These are phyloP conservation scores for Daldinia sp. DNA, from an alignment of 2,329 filamentous ascomycete genomes.

Conservation along the genomic window DNA sequence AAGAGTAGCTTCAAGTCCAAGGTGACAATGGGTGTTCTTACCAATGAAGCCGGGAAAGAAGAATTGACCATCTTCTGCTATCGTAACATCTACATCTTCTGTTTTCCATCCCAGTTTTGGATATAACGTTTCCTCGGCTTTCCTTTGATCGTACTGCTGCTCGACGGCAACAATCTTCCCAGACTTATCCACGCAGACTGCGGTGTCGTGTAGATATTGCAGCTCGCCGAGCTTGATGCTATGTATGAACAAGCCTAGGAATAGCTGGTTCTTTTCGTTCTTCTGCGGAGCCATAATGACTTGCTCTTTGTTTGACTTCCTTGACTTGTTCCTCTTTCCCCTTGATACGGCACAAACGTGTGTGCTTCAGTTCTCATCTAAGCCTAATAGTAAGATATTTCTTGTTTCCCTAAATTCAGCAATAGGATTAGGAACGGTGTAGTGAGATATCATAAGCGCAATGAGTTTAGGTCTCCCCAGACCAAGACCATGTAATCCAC, in stretches of 20 bases:
- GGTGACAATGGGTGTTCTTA: conserved; percentile 53
- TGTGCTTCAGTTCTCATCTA: neutral
- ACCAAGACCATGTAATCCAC: conserved; percentile 15
- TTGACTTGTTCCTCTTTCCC: neutral
- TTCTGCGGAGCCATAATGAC: conserved; percentile 41
- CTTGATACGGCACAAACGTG: conserved; percentile 2
- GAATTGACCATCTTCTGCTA: conserved; percentile 68
- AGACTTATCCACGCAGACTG: conserved; percentile 62
- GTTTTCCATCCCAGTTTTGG: conserved; percentile 60
- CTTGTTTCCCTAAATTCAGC: conserved; percentile 4
- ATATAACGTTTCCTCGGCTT: conserved; percentile 54
- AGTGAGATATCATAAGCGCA: conserved; percentile 27
- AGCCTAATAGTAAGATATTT: neutral
- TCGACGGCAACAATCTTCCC: conserved; percentile 66
- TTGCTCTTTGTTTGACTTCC: conserved; percentile 9
- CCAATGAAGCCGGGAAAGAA: conserved; percentile 88
- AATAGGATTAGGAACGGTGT: conserved; percentile 20
- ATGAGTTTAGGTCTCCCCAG: conserved; percentile 23
- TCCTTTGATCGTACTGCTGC: conserved; percentile 50
- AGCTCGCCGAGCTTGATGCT: conserved; percentile 62
- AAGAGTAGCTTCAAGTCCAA: neutral
- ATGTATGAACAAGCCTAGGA: conserved; percentile 68
- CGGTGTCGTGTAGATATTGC: conserved; percentile 64
- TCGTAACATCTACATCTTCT: conserved; percentile 55
- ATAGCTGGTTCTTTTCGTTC: conserved; percentile 58